A percentile compares a stretch with the other conserved stretches of the same genome.
Conservation (phyloP, 1,139 yeast species). For the Schizosaccharomyces versatilis region DNA sequence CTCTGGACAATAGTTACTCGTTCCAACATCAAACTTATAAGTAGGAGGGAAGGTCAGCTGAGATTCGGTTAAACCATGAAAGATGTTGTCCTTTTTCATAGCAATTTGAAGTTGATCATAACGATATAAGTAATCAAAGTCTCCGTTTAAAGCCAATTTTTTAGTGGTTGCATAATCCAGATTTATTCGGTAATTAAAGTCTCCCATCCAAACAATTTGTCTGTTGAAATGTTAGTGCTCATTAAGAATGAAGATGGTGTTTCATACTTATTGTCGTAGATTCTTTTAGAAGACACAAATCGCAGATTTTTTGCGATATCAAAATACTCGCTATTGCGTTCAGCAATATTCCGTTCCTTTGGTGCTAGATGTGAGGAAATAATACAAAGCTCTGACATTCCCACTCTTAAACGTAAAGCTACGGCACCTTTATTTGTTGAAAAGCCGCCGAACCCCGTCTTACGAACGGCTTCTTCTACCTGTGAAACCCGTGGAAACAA, state of each 20-base stretch:
- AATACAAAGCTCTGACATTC: slow-evolving; percentile 57
- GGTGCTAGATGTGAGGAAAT: slow-evolving; percentile 92
- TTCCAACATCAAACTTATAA: slow-evolving; percentile 79
- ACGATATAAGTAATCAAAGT: slow-evolving; percentile 32
- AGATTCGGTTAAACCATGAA: slow-evolving; percentile 66
- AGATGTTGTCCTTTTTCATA: slow-evolving; percentile 62
- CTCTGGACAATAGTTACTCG: slow-evolving; percentile 61
- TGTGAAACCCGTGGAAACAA: slow-evolving; percentile 44
- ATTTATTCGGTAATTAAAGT: slow-evolving; percentile 68
- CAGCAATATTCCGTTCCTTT: slow-evolving; percentile 62
- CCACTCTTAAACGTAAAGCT: slow-evolving; percentile 56
- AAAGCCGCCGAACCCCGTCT: slow-evolving; percentile 81
- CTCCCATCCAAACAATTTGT: slow-evolving; percentile 75
- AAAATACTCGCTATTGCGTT: slow-evolving; percentile 69
- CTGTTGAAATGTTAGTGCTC: not conserved
- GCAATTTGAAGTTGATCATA: slow-evolving; percentile 66
- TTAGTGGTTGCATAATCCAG: slow-evolving; percentile 60
- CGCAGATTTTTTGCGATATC: slow-evolving; percentile 57
- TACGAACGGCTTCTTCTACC: slow-evolving; percentile 58
- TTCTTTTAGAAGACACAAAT: slow-evolving; percentile 44
- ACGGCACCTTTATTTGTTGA: slow-evolving; percentile 86
- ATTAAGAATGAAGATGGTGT: slow-evolving; percentile 9
- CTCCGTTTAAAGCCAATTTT: slow-evolving; percentile 27
- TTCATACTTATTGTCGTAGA: slow-evolving; percentile 60
- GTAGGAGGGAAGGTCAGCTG: slow-evolving; percentile 68